Evolutionary conservation across 805 yeast genomes (phyloP).

Genomic region (Cyberlindnera americana): DNA sequence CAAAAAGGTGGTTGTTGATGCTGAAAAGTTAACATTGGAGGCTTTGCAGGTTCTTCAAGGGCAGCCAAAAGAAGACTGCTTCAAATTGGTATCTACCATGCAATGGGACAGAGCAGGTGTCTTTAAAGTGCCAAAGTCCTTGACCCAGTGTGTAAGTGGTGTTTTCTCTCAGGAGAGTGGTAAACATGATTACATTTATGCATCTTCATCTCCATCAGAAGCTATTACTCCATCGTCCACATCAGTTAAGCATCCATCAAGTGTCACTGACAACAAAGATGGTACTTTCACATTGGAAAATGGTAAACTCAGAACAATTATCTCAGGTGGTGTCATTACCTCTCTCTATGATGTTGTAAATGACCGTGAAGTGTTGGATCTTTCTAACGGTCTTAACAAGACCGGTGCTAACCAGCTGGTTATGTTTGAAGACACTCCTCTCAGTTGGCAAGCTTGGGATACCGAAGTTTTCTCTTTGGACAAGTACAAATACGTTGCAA

Average conservation of each 20-base stretch:
- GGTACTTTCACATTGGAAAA: slow-evolving; percentile 54
- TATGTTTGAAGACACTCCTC: slow-evolving; percentile 85
- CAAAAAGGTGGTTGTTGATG: slow-evolving; percentile 48
- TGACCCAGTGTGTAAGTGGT: slow-evolving; percentile 1
- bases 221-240: slow-evolving; percentile 13
- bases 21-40: slow-evolving; percentile 47
- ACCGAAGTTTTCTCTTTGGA: slow-evolving; percentile 87
- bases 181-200: slow-evolving; percentile 23
- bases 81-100: slow-evolving; percentile 45
- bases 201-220: slow-evolving; percentile 3
- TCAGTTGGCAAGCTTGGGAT: slow-evolving; percentile 96
- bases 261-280: slow-evolving; percentile 38
- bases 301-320: slow-evolving; percentile 49
- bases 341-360: slow-evolving; percentile 59
- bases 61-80: slow-evolving; percentile 22
- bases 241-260: slow-evolving; percentile 44
- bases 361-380: slow-evolving; percentile 64
- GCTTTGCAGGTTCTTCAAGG: slow-evolving; percentile 28
- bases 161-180: slow-evolving; percentile 17
- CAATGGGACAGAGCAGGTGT: slow-evolving; percentile 58
- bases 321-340: slow-evolving; percentile 53
- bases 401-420: slow-evolving; percentile 79
- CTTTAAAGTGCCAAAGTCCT: slow-evolving; percentile 32
- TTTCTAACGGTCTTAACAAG: slow-evolving; percentile 37
- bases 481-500: slow-evolving; percentile 51